Base-by-base conservation (phyloP, 208 protist genomes). In the Entamoeba histolytica region DNA sequence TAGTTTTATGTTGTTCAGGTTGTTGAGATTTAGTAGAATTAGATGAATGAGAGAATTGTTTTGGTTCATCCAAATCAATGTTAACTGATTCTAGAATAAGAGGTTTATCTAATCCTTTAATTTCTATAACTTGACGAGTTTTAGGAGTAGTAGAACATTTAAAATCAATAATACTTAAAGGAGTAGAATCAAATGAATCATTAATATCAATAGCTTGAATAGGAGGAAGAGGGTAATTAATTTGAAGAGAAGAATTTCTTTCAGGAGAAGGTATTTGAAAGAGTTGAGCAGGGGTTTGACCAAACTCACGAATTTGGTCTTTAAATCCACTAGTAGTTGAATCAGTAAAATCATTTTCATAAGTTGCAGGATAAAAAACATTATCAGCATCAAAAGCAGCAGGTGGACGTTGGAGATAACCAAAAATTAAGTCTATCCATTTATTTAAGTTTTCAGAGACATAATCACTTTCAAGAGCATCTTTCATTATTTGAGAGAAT, bases 371-470 rank as follows among this genome's bases (percentile, higher is more conserved):
- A 23, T 93, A 49, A n/a, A 92, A 92, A 47, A 87, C 44, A 73
- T 94, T 94, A 57, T 94, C n/a, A 4, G 8, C 93, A 19, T 87
- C 5, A 91, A 94, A n/a, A 4, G 94, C 94, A 73, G 6, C 10
- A 6, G 15, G 14, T 35, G 55, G 55, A 15, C 28, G 5, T 17
- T 93, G 93, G 3, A 93, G 4, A 78, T 47, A 93, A 31, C 94
- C 94, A 57, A 94, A 94, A 15, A 94, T 94, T 5, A 94, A 51
- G 52, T 94, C 94, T 28, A 94, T 93, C 94, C 94, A 94, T 28
- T 93, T 47, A 92, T 94, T 23, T 7, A 94, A 57, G 35, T 94
- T 31, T 35, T 73, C 91, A 12, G 44, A 91, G 4, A 94, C 94
- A 49, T 94, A 94, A 91, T 78, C 35, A 49, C 12, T n/a, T 44